Evolutionary conservation across 257 asterid genomes (phyloP).

Genomic region (Nicotiana undulata): DNA sequence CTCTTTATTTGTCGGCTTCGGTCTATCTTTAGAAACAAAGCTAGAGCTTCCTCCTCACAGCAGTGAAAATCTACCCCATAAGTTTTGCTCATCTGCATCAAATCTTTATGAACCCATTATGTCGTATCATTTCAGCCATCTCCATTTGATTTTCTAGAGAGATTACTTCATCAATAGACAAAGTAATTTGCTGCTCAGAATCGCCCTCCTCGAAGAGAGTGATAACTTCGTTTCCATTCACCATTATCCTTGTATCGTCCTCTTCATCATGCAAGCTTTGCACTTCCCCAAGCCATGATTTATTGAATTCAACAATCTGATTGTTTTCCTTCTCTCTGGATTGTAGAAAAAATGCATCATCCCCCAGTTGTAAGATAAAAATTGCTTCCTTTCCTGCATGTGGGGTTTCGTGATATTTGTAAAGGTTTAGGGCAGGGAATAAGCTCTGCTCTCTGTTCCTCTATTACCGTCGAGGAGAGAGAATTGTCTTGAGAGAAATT

Average conservation of each 20-base stretch:
- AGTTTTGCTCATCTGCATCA: not conserved
- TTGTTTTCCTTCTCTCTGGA: not conserved
- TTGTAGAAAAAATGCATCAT: not conserved
- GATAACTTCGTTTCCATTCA: not conserved
- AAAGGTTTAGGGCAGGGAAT: not conserved
- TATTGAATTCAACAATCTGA: not conserved
- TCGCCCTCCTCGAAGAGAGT: not conserved
- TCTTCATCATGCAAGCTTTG: not conserved
- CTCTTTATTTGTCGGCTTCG: not conserved
- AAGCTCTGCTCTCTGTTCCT: not conserved
- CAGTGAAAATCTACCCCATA: not conserved
- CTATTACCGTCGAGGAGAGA: not conserved
- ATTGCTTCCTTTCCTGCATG: not conserved
- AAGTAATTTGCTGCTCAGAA: not conserved
- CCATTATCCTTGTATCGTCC: not conserved
- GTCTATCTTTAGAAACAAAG: not conserved
- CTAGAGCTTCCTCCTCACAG: not conserved
- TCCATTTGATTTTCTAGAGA: not conserved
- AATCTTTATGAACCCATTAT: not conserved
- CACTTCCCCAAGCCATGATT: not conserved
- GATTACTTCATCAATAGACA: not conserved
- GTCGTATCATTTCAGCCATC: not conserved
- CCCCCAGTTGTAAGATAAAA: not conserved
- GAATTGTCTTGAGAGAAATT: not conserved
- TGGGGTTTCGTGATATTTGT: not conserved